Evolutionary conservation across 2,329 filamentous ascomycete species (phyloP).

Genomic region (Rutstroemia sp.): DNA sequence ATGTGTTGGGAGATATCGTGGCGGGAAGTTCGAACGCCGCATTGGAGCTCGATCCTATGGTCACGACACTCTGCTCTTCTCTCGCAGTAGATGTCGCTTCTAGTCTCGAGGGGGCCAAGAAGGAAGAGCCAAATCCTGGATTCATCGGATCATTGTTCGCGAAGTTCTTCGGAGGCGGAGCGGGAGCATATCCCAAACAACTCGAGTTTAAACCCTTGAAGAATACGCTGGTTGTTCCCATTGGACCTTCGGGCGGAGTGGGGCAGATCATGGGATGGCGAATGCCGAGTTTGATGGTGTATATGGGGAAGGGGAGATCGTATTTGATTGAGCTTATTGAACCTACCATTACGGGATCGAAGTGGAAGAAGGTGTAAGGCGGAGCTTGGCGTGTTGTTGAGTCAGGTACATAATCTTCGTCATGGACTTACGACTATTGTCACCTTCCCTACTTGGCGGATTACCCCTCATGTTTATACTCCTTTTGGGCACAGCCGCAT

Average conservation of each 20-base stretch:
- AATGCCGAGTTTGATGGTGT: slow-evolving; percentile 32
- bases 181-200: not conserved
- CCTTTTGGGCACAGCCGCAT: too few relatives aligned
- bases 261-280: slow-evolving; percentile 32
- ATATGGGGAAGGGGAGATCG: slow-evolving; percentile 32
- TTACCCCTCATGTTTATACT: too few relatives aligned
- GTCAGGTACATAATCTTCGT: too few relatives aligned
- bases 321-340: slow-evolving; percentile 24
- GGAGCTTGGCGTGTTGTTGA: too few relatives aligned
- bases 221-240: slow-evolving; percentile 33
- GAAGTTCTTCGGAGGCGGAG: not conserved
- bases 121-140: slow-evolving; percentile 1
- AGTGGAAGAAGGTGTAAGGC: not conserved
- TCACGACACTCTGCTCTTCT: slow-evolving; percentile 37
- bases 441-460: too few relatives aligned
- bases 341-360: not conserved
- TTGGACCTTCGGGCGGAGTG: slow-evolving; percentile 33
- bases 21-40: slow-evolving; percentile 34
- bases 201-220: slow-evolving; percentile 27
- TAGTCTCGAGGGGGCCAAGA: slow-evolving; percentile 1
- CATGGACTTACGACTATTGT: too few relatives aligned
- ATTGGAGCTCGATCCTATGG: slow-evolving; percentile 33
- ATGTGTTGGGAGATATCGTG: slow-evolving; percentile 40
- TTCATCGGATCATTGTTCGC: not conserved
- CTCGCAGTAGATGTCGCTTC: slow-evolving; percentile 39